Conservation (phyloP, 1,284 basidiomycete genomes). For the Fomitopsis palustris region DNA sequence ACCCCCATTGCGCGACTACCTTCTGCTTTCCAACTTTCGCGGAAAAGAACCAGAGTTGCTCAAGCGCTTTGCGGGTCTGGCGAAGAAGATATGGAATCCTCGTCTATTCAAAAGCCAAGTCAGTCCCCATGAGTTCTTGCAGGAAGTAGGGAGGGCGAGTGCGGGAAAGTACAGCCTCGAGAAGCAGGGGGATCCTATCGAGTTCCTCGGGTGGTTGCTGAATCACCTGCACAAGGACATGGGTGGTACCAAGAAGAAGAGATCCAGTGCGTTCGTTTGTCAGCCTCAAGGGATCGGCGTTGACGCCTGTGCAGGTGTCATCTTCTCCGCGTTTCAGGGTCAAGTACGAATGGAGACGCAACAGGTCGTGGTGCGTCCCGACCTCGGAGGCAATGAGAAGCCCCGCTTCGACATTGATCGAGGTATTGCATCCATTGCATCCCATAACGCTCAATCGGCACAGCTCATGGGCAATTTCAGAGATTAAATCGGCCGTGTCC, state of each 20-base stretch:
- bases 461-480: slow-evolving; percentile 36
- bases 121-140: slow-evolving; percentile 95
- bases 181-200: slow-evolving; percentile 93
- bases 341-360: slow-evolving; percentile 92
- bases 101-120: slow-evolving; percentile 96
- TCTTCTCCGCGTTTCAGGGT: slow-evolving; percentile 94
- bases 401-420: slow-evolving; percentile 90
- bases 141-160: slow-evolving; percentile 90
- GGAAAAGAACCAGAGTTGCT: slow-evolving; percentile 84
- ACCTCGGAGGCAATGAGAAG: slow-evolving; percentile 66
- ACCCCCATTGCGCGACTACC: slow-evolving; percentile 83
- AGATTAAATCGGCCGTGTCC: slow-evolving; percentile 82
- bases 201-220: slow-evolving; percentile 95
- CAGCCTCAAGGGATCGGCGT: slow-evolving; percentile 9
- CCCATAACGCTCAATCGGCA: background rate
- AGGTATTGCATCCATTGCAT: slow-evolving; percentile 48
- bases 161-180: slow-evolving; percentile 89
- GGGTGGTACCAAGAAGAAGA: slow-evolving; percentile 83
- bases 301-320: slow-evolving; percentile 56
- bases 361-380: slow-evolving; percentile 84
- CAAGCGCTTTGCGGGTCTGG: slow-evolving; percentile 79
- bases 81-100: slow-evolving; percentile 96
- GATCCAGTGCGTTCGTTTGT: slow-evolving; percentile 63
- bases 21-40: slow-evolving; percentile 72
- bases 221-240: slow-evolving; percentile 92